A percentile compares a stretch with the other conserved stretches of the same genome.
Evolutionary conservation across 495 filamentous ascomycete species (phyloP).

Genomic region (Penicillium egyptiacum): DNA sequence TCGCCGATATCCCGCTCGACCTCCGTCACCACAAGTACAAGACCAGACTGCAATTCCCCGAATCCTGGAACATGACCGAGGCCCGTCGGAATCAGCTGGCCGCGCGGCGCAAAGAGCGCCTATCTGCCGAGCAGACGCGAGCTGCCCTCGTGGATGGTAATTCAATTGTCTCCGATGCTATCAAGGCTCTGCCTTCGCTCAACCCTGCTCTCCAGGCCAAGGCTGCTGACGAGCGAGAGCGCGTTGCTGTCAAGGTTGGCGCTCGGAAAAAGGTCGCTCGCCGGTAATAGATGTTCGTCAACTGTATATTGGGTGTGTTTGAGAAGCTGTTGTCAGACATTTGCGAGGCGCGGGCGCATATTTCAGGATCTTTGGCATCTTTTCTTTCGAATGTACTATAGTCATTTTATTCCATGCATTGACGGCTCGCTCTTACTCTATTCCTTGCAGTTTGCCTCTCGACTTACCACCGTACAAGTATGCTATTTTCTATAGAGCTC

Average conservation of each 20-base stretch:
- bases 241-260: constrained; percentile 38
- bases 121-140: constrained; percentile 27
- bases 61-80: constrained; percentile 74
- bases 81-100: constrained; percentile 64
- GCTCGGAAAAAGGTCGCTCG: constrained; percentile 33
- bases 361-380: constrained; percentile 32
- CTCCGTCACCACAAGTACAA: constrained; percentile 81
- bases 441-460: neutral
- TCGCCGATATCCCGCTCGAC: constrained; percentile 87
- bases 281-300: constrained; percentile 23
- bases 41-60: constrained; percentile 67
- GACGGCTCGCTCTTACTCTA: constrained; percentile 25
- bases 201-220: constrained; percentile 36
- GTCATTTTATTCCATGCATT: constrained; percentile 33
- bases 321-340: constrained; percentile 33
- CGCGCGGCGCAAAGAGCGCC: constrained; percentile 51
- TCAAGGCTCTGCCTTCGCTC: constrained; percentile 34
- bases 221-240: constrained; percentile 40
- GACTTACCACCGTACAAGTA: neutral
- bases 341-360: constrained; percentile 42
- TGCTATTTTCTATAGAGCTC: neutral
- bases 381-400: constrained; percentile 45
- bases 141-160: constrained; percentile 41
- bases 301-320: constrained; percentile 31
- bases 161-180: constrained; percentile 35